Base-by-base conservation (phyloP, 2,329 filamentous ascomycete genomes). In the Aspergillaceae sp. region DNA sequence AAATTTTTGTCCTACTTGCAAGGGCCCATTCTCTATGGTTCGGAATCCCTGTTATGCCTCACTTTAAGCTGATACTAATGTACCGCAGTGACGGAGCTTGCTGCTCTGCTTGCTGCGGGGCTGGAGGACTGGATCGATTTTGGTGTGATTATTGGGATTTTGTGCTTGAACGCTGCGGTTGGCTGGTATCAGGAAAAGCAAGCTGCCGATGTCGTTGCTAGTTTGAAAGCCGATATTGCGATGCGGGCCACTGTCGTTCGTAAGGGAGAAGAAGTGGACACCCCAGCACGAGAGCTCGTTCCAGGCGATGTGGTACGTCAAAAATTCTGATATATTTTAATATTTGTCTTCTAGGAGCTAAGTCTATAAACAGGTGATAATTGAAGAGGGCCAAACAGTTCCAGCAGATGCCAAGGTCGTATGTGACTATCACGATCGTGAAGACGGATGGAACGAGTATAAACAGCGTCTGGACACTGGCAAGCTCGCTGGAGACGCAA, bases 101-200 rank as follows among this genome's bases (percentile, higher is more conserved):
- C 84, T 64, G 84, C 84, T 57, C 70, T 87, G 49, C 74, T 88
- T 57, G 83, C 84, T 53, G 82, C 82, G 57, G 84, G 83, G 74
- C 77, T 88, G 50, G 74, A 78, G 54, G 82, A 86, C 66, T 87
- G 83, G 83, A 74, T 87, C 52, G 84, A 88, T 67, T 80, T 87
- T 55, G 83, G 83, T 74, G 83, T 88, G 63, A 87, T 87, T 63
- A 79, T 84, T 57, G 84, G 79, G 70, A 88, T 88, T 63, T 70
- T 88, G 45, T 66, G 83, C 61, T 77, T 88, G 51, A 88, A 88
- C 68, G 84, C 84, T 48, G 70, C 82, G 52, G 84, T 87, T 61
- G 84, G 84, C 69, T 87, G 84, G 80, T 87, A 87, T 64, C 84
- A 87, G 64, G 84, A 88, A 68, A 88, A 87, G 70, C 83, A 87